phyloP scores from a whole-genome alignment of 352 stramenopile species.

The Pythium insidiosum region DNA sequence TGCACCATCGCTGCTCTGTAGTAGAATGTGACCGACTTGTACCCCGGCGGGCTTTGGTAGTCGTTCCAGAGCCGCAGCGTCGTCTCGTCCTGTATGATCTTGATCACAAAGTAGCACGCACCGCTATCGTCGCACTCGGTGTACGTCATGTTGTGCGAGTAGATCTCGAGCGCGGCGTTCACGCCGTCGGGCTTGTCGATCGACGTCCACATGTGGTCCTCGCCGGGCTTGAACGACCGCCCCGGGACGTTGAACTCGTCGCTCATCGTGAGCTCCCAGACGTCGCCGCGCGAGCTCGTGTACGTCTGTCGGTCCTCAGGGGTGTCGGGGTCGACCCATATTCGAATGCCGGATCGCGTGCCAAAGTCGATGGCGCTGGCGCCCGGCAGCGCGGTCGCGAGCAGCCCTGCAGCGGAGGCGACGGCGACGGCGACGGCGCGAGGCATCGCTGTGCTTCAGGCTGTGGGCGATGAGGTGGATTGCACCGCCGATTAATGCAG shows the following conservation, averaged over 20 bases:
- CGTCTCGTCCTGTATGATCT: constrained; percentile 31
- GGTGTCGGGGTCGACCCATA: constrained; percentile 59
- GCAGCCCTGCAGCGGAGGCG: no score
- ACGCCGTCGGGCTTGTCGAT: constrained; percentile 65
- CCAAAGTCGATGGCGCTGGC: constrained; percentile 17
- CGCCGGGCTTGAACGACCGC: constrained; percentile 86
- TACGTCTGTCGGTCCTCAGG: constrained; percentile 31
- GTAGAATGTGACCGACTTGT: constrained; percentile 48
- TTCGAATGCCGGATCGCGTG: constrained; percentile 45
- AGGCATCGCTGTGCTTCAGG: no score
- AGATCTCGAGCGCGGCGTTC: constrained; percentile 61
- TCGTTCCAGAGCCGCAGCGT: constrained; percentile 50
- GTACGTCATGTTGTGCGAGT: constrained; percentile 64
- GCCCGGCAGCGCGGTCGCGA: constrained; percentile 1
- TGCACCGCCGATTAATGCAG: no score
- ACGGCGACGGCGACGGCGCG: no score
- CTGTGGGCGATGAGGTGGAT: no score
- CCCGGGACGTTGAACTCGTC: constrained; percentile 63
- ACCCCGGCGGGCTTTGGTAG: constrained; percentile 43
- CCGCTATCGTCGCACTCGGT: constrained; percentile 42
- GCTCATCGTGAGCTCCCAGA: constrained; percentile 65
- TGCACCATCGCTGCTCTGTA: constrained; percentile 86
- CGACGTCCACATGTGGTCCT: constrained; percentile 92
- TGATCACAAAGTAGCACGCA: constrained; percentile 58
- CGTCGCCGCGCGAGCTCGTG: constrained; percentile 38